These are phyloP conservation scores for Cetraspora pellucida DNA, from an alignment of 192 early-diverging fungal genomes.

Conservation along the genomic window DNA sequence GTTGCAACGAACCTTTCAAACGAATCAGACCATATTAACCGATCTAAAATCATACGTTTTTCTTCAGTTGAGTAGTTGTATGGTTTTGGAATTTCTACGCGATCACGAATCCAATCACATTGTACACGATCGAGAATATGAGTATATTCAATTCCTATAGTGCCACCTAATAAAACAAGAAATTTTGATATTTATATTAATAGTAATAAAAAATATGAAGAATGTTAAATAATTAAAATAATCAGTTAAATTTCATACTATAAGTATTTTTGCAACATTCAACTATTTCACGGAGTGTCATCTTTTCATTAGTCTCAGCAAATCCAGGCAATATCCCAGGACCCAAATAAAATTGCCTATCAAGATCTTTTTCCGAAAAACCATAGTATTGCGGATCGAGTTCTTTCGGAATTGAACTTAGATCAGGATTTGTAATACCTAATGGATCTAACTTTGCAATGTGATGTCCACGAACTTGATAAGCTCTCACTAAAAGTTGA, in stretches of 20 bases:
- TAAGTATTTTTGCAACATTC: constrained; percentile 81
- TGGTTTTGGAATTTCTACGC: constrained; percentile 88
- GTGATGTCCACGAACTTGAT: constrained; percentile 95
- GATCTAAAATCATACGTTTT: constrained; percentile 91
- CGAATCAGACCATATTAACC: constrained; percentile 94
- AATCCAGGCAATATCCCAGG: constrained; percentile 94
- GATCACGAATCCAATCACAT: constrained; percentile 96
- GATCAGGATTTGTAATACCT: constrained; percentile 72
- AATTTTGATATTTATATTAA: constrained; percentile 10
- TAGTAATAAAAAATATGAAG: not conserved
- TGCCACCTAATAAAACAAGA: constrained; percentile 57
- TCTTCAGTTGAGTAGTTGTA: constrained; percentile 88
- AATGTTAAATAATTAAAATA: constrained; percentile 22
- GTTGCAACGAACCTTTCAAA: constrained; percentile 96
- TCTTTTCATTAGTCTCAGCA: constrained; percentile 64
- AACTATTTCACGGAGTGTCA: constrained; percentile 93
- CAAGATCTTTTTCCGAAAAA: constrained; percentile 90
- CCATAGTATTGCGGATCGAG: constrained; percentile 89
- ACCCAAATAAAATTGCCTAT: constrained; percentile 89
- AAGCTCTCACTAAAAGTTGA: constrained; percentile 93
- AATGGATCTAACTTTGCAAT: constrained; percentile 96
- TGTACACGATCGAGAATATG: constrained; percentile 95
- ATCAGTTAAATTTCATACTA: constrained; percentile 56
- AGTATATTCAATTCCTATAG: constrained; percentile 97
- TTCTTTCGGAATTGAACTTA: constrained; percentile 69